Conservation (phyloP, 2,329 filamentous ascomycete species). For the Metarhizium album region DNA sequence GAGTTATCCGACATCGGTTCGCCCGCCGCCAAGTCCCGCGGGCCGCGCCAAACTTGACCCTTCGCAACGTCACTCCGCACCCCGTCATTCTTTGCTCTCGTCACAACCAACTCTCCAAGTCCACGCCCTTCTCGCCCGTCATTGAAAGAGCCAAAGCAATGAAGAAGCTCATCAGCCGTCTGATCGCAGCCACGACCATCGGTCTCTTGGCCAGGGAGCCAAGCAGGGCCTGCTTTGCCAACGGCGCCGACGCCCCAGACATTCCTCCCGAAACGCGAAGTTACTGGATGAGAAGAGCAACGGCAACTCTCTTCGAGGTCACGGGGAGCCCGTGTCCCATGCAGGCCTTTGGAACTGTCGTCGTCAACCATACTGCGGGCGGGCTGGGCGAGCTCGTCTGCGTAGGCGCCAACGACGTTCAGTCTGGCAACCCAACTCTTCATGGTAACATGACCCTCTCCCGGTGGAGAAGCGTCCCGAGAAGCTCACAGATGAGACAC, state of each 20-base stretch:
- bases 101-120: background rate
- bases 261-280: slow-evolving; percentile 29
- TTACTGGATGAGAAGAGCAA: slow-evolving; percentile 43
- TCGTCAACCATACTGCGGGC: slow-evolving; percentile 42
- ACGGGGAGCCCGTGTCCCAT: slow-evolving; percentile 34
- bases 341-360: slow-evolving; percentile 39
- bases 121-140: background rate
- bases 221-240: background rate
- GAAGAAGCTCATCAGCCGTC: background rate
- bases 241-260: background rate
- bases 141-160: background rate
- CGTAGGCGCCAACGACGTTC: slow-evolving; percentile 36
- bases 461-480: slow-evolving; percentile 11
- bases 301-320: slow-evolving; percentile 28
- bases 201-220: background rate
- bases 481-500: background rate
- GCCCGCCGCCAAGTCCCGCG: too few species aligned
- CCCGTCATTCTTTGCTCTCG: background rate
- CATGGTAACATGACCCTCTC: slow-evolving; percentile 28
- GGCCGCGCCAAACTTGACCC: too few species aligned
- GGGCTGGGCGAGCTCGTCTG: slow-evolving; percentile 36
- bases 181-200: background rate
- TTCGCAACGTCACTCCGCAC: too few species aligned
- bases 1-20: too few species aligned
- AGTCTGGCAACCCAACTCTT: slow-evolving; percentile 39